phyloP scores from a whole-genome alignment of 306 rosid genomes.

The Pyrus betulifolia region DNA sequence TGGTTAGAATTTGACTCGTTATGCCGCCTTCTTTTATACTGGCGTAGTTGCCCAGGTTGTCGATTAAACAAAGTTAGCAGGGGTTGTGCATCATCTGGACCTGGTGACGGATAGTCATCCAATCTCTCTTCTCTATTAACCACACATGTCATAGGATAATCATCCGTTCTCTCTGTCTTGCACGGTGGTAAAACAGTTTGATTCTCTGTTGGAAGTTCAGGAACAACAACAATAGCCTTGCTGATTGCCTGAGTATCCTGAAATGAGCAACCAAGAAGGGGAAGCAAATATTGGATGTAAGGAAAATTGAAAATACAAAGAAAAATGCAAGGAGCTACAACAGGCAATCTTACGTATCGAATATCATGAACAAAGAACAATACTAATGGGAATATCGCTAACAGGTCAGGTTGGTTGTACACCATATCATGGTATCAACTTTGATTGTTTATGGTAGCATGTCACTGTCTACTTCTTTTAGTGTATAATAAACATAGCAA shows the following conservation, averaged over 20 bases:
- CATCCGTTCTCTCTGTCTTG: constrained; percentile 72
- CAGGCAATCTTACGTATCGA: background rate
- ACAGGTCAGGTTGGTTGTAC: background rate
- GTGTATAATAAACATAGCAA: background rate
- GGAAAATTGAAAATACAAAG: background rate
- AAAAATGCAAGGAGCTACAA: background rate
- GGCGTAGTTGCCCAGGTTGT: constrained; percentile 48
- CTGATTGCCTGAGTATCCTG: constrained; percentile 58
- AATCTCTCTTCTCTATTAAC: constrained; percentile 37
- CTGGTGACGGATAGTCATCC: constrained; percentile 44
- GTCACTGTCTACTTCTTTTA: background rate
- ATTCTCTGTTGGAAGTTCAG: constrained; percentile 55
- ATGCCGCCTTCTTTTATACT: constrained; percentile 65
- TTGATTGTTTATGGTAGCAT: background rate
- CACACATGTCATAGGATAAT: constrained; percentile 38
- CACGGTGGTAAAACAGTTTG: constrained; percentile 47
- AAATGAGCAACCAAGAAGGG: constrained; percentile 8
- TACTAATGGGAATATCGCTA: background rate
- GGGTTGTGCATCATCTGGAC: constrained; percentile 16
- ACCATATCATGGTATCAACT: background rate
- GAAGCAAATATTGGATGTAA: constrained; percentile 3
- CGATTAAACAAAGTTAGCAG: constrained; percentile 41
- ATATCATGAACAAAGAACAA: background rate
- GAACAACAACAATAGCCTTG: constrained; percentile 40
- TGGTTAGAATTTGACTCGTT: constrained; percentile 40